Evolutionary conservation across 2,329 filamentous ascomycete genomes (phyloP).

Genomic region (Alternaria tenuissima): DNA sequence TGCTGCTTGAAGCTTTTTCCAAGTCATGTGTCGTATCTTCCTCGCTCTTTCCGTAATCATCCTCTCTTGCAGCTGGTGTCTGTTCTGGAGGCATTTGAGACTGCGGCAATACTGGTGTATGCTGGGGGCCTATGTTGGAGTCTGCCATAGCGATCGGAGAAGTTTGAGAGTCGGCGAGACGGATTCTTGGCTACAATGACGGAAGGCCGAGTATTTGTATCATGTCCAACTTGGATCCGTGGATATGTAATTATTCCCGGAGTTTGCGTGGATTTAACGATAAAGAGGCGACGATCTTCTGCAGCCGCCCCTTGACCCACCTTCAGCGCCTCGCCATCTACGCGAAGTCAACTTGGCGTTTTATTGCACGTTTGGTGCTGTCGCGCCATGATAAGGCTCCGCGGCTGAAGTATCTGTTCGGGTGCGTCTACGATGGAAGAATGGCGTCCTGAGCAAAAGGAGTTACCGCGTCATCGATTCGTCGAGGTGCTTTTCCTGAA

Average conservation of each 20-base stretch:
- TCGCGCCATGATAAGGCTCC: slow-evolving; percentile 1
- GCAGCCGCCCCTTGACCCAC: slow-evolving; percentile 5
- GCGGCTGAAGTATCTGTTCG: not conserved
- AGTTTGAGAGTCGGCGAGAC: not conserved
- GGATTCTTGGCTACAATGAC: not conserved
- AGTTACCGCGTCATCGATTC: slow-evolving; percentile 13
- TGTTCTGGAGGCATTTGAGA: not conserved
- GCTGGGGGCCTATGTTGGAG: not conserved
- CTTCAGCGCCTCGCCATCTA: slow-evolving; percentile 2
- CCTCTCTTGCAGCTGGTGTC: not conserved
- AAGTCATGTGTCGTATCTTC: slow-evolving; percentile 14
- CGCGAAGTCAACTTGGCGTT: not conserved
- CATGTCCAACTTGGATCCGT: not conserved
- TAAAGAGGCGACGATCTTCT: not conserved
- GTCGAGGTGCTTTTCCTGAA: not conserved
- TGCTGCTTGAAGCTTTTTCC: slow-evolving; percentile 12
- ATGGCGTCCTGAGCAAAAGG: not conserved
- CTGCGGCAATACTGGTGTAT: not conserved
- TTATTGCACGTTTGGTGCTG: not conserved
- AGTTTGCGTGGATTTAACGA: slow-evolving; percentile 10
- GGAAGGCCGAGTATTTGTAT: slow-evolving; percentile 14
- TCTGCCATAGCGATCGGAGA: slow-evolving; percentile 3
- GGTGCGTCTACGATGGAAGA: not conserved
- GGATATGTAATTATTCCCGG: slow-evolving; percentile 22
- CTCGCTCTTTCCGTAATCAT: slow-evolving; percentile 12